These are phyloP conservation scores for Trypanosoma cruzi DNA, from an alignment of 208 protist species.

Conservation along the genomic window DNA sequence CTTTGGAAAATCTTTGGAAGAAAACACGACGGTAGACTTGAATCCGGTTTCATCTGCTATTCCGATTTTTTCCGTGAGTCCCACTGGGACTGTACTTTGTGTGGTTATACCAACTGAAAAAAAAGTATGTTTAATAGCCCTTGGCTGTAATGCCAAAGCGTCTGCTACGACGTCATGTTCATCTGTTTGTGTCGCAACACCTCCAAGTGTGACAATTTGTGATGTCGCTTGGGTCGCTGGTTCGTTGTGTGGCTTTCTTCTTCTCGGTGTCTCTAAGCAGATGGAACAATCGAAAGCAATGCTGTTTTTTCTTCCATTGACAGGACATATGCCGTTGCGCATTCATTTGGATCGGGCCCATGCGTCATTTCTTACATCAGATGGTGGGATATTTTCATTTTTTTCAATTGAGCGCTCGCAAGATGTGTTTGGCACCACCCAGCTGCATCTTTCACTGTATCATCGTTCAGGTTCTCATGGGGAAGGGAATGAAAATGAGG, in stretches of 20 bases:
- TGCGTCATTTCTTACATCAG: neutral
- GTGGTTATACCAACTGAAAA: constrained; percentile 4
- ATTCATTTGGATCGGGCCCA: constrained; percentile 16
- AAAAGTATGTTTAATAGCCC: constrained; percentile 17
- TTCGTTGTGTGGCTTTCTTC: constrained; percentile 26
- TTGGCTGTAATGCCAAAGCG: constrained; percentile 10
- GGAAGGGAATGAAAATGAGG: neutral
- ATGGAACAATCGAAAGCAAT: neutral
- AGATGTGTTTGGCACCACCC: constrained; percentile 17
- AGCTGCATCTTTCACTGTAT: constrained; percentile 12
- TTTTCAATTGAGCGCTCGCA: constrained; percentile 1
- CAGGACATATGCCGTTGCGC: constrained; percentile 1
- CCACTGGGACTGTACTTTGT: constrained; percentile 27
- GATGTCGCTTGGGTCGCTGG: constrained; percentile 24
- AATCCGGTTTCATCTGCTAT: neutral
- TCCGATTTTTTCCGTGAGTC: constrained; percentile 18
- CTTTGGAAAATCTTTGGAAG: neutral
- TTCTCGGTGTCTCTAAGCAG: constrained; percentile 5
- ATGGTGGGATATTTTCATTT: constrained; percentile 5
- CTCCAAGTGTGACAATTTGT: constrained; percentile 3
- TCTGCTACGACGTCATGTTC: neutral
- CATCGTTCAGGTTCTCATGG: neutral
- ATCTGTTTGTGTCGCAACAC: constrained; percentile 4
- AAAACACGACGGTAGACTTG: neutral
- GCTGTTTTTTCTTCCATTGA: constrained; percentile 28